Base-by-base conservation (phyloP, 176 grass and related monocot species). In the Stipa capillata region DNA sequence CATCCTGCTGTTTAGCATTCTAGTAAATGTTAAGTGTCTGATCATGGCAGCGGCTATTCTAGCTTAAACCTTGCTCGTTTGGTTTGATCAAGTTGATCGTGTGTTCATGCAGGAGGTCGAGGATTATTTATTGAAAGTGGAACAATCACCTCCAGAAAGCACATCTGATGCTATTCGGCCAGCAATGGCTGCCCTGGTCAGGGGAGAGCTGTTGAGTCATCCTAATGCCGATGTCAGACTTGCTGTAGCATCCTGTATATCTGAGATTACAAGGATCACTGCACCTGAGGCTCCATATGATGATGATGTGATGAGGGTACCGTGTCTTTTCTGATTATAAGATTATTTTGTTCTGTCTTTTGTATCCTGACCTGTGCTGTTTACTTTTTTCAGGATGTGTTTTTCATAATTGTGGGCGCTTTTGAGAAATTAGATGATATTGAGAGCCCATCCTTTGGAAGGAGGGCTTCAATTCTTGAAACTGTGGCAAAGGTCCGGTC, bases 251-350 rank as follows among this genome's bases (percentile, higher is more conserved):
- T 91, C 92, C 37, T 99, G 97, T 73, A 83, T 99, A 41, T 91
- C 90, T 73, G 97, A 99, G 73, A 75, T 99, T 23, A 99, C 92
- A 17, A 90, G 97, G 59, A 91, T 99, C 71, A 96, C 90, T 2
- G 97, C 97, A 25, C 97, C 97, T 4, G 90, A 99, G 40, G 88
- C 90, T 60, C 97, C 97, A 15, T 99, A 95, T 82, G 85, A 83
- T 5, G 97, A 99, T 61, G 86, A 89, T 43, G 35, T 69, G 18
- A 95, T 99, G 92, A 99, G 83, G 92, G 97, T 95, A 71, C 20
- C 14, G 12, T 15, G 51, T 58, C 67, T 47, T 56, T 62, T 54
- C 57, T 66, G 25, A 67, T 72, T 69, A 18, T 80, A 18, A 47
- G 49, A 69, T 64, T 12, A 69, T 33, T 51, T 79, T 57, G 41